Percentiles rank a stretch among this genome's conserved stretches.
These are phyloP conservation scores for Pterocarpus macrocarpus DNA, from an alignment of 306 rosid species.

Conservation along the genomic window DNA sequence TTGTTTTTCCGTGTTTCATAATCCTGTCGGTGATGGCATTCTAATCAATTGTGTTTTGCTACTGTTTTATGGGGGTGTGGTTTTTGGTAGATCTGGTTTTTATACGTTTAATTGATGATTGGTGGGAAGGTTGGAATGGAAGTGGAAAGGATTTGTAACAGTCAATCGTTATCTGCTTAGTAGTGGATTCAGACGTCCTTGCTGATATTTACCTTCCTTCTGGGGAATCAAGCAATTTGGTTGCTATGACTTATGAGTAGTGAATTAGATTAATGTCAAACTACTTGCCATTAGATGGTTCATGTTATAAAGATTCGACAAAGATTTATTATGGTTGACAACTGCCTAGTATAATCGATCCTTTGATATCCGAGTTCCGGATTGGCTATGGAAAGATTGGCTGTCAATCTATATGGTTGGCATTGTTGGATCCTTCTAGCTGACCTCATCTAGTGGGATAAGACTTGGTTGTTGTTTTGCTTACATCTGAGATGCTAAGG, in stretches of 20 bases:
- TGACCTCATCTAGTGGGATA: not conserved
- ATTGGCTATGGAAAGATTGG: constrained; percentile 16
- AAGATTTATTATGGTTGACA: not conserved
- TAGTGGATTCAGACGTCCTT: constrained; percentile 7
- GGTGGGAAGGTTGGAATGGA: not conserved
- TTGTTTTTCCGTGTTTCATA: not conserved
- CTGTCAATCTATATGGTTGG: not conserved
- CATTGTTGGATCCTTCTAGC: not conserved
- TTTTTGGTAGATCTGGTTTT: constrained; percentile 64
- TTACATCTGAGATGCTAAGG: constrained; percentile 9
- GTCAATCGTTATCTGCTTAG: not conserved
- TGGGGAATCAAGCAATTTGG: constrained; percentile 12
- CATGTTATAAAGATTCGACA: not conserved
- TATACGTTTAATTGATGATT: constrained; percentile 25
- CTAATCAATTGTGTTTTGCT: not conserved
- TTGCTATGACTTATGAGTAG: not conserved
- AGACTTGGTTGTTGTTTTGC: constrained; percentile 35
- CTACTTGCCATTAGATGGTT: constrained; percentile 12
- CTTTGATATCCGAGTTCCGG: not conserved
- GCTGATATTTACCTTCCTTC: constrained; percentile 1
- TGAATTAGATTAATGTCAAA: constrained; percentile 26
- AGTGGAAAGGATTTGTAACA: not conserved
- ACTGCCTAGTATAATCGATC: not conserved
- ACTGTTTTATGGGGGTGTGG: not conserved
- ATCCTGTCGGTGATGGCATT: constrained; percentile 32